phyloP scores from a whole-genome alignment of 441 rosid genomes.

The Hura crepitans region DNA sequence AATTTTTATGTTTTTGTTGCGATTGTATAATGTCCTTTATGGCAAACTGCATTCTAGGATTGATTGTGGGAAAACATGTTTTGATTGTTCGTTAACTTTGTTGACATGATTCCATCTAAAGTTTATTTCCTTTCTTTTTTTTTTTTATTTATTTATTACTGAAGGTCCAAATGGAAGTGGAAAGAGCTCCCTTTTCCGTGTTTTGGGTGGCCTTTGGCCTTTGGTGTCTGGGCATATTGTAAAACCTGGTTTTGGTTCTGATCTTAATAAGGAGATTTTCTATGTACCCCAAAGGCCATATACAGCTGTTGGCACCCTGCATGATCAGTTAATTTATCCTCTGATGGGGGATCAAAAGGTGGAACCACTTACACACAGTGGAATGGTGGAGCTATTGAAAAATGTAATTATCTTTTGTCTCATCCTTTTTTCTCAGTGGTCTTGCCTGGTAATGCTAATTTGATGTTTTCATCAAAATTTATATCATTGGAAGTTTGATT shows the following conservation, averaged over 20 bases:
- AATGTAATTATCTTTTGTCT: slow-evolving; percentile 56
- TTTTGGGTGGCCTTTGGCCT: slow-evolving; percentile 99
- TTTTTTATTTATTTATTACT: too few relatives aligned
- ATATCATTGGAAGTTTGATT: slow-evolving; percentile 12
- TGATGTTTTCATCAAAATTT: slow-evolving; percentile 3
- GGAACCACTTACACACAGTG: slow-evolving; percentile 63
- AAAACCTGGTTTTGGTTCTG: slow-evolving; percentile 99
- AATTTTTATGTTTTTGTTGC: neutral
- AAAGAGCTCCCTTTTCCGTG: slow-evolving; percentile 99
- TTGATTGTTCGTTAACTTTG: neutral
- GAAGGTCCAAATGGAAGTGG: slow-evolving; percentile 99
- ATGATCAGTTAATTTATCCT: slow-evolving; percentile 98
- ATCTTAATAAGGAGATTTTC: slow-evolving; percentile 96
- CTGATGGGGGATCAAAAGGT: slow-evolving; percentile 70
- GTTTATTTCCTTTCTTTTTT: slow-evolving; percentile 21
- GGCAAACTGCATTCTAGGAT: neutral
- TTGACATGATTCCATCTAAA: neutral
- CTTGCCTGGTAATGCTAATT: neutral
- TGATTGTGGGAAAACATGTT: neutral
- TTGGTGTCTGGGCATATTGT: slow-evolving; percentile 88
- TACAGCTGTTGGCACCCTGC: slow-evolving; percentile 96
- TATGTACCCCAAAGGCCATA: slow-evolving; percentile 99
- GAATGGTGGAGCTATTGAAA: slow-evolving; percentile 89
- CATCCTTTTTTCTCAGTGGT: slow-evolving; percentile 14
- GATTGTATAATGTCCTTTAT: neutral